Base-by-base conservation (phyloP, 208 protist genomes). In the Leishmania gerbilli region DNA sequence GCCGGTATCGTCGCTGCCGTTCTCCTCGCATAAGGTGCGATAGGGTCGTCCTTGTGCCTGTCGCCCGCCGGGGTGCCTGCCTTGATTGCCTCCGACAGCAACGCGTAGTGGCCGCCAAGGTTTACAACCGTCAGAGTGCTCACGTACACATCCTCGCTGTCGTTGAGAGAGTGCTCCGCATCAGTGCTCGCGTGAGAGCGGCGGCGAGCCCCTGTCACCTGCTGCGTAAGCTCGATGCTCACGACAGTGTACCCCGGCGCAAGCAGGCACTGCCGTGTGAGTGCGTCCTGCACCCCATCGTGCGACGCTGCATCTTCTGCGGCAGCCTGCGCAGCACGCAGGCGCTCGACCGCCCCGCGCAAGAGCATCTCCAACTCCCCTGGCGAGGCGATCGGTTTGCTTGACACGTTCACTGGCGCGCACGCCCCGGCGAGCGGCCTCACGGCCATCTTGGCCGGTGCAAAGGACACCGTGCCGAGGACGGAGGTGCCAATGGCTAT, bases 201-300 rank as follows among this genome's bases (percentile, higher is more conserved):
- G 37, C 51, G 31, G 71, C 17, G 42, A 49, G 2, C 64, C 51
- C 24, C 64, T 19, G 45, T n/a, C 56, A 27, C 58, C 42, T 53
- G 81, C 76, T 84, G 76, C 9, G 81, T 80, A 15, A 84, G 76
- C 69, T 84, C 81, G 6, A 84, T 58, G 2, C 47, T 77, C 7
- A 47, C 42, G 3, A 84, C 81, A 9, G 76, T 77, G 81, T 81
- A 80, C 13, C 81, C 81, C 11, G 81, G 76, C 3, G 11, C 81
- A 0, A 51, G 53, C 47, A 84, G 31, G 49, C 81, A 71, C 15
- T 53, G 71, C 65, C 71, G 81, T 71, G 81, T 60, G 13, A 80
- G 45, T 21, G 31, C 5, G 17, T 68, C 80, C 19, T 51, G 62
- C 51, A 74, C 55, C 3, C 55, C 56, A 45, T 68, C 6, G 3